Base-by-base conservation (phyloP, 495 filamentous ascomycete genomes). In the Rhypophila decipiens region DNA sequence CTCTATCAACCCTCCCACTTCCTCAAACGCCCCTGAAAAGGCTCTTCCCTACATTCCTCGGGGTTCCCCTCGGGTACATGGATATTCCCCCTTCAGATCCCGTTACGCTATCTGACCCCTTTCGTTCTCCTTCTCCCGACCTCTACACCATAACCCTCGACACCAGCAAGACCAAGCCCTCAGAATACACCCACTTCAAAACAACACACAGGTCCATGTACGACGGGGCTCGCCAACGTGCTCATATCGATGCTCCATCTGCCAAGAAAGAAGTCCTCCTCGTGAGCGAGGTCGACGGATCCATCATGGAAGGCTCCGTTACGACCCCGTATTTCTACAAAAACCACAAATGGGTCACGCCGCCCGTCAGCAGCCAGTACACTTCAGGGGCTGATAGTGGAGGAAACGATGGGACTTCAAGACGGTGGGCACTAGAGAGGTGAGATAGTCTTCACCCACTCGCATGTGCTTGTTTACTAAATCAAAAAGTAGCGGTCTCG, bases 261-360 rank as follows among this genome's bases (percentile, higher is more conserved):
- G 77, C 82, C 27, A 61, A 64, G 35, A 74, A 72, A 15, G 90
- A 96, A 61, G 85, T 93, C 5, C 70, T 96, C 22, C 57, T 96
- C 21, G 70, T 88, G 44, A 88, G 86, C 58, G 63, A 65, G 1
- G 45, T 54, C 0, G 58, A 74, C 19, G 76, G 77, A 2, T 78
- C 88, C 45, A 64, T 95, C 8, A 94, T 94, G 83, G 93, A 98
- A 60, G 88, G 88, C 15, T 89, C 83, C 53, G 77, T 85, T 22
- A 87, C 85, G 2, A 93, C 83, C 11, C 78, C 86, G 1, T 95
- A 88, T 60, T 86, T 96, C 52, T 83, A 76, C 72, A 76, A 84
- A 39, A 66, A 69, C 12, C 79, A 78, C 1, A 64, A 59, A 50
- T 88, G 87, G 87, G 72, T 85, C 0, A 87, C 85, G 20, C 84